phyloP scores from a whole-genome alignment of 2,329 filamentous ascomycete species.

The Penicillium sp. region DNA sequence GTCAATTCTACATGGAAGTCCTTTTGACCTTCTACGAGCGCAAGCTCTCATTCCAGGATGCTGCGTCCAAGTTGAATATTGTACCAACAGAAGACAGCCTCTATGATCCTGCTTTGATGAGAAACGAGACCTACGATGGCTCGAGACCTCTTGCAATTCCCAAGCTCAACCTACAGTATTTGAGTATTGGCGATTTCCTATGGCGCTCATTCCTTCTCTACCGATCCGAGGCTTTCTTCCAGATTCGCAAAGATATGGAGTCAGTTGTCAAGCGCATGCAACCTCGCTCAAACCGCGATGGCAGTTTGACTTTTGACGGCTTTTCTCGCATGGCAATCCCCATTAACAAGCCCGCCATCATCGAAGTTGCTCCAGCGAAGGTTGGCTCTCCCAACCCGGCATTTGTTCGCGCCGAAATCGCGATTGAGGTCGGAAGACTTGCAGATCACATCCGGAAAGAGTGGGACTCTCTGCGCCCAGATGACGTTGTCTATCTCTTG shows the following conservation, averaged over 20 bases:
- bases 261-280: slow-evolving; percentile 74
- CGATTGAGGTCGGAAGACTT: slow-evolving; percentile 77
- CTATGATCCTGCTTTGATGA: slow-evolving; percentile 74
- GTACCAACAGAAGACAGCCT: slow-evolving; percentile 79
- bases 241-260: slow-evolving; percentile 88
- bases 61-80: slow-evolving; percentile 66
- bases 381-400: slow-evolving; percentile 84
- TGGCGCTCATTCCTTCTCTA: slow-evolving; percentile 91
- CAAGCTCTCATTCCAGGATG: slow-evolving; percentile 78
- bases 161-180: slow-evolving; percentile 92
- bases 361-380: slow-evolving; percentile 78
- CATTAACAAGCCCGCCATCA: slow-evolving; percentile 78
- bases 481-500: slow-evolving; percentile 87
- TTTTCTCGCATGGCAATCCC: slow-evolving; percentile 90
- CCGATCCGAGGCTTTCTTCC: slow-evolving; percentile 87
- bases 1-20: slow-evolving; percentile 57
- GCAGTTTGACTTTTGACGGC: slow-evolving; percentile 69
- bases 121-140: slow-evolving; percentile 84
- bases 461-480: slow-evolving; percentile 83
- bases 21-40: slow-evolving; percentile 74
- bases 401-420: slow-evolving; percentile 79
- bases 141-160: slow-evolving; percentile 84
- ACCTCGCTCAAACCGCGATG: slow-evolving; percentile 63
- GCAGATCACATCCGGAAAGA: slow-evolving; percentile 73
- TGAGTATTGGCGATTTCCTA: slow-evolving; percentile 93